These are phyloP conservation scores for Daedaleopsis nitida DNA, from an alignment of 768 basidiomycete genomes.

Conservation along the genomic window DNA sequence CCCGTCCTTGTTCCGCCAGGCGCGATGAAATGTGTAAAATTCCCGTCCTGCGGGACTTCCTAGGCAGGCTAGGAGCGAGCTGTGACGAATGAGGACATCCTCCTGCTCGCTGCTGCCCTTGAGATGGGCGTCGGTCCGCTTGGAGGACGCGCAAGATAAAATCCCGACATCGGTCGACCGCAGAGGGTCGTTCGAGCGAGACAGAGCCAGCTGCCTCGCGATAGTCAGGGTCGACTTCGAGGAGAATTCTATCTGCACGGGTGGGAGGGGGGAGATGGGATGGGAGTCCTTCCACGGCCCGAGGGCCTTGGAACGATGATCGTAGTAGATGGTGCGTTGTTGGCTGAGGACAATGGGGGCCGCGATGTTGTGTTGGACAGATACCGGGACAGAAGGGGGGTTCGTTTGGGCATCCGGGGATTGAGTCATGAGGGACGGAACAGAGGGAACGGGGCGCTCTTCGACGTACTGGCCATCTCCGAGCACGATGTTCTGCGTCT, in stretches of 20 bases:
- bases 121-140: slow-evolving; percentile 46
- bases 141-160: slow-evolving; percentile 46
- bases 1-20: slow-evolving; percentile 36
- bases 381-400: slow-evolving; percentile 13
- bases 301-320: slow-evolving; percentile 38
- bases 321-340: slow-evolving; percentile 43
- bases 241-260: slow-evolving; percentile 33
- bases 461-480: slow-evolving; percentile 44
- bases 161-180: slow-evolving; percentile 35
- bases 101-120: slow-evolving; percentile 50
- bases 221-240: slow-evolving; percentile 35
- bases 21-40: slow-evolving; percentile 44
- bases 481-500: slow-evolving; percentile 40
- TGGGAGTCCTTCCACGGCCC: slow-evolving; percentile 34
- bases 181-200: slow-evolving; percentile 24
- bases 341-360: slow-evolving; percentile 37
- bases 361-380: slow-evolving; percentile 35
- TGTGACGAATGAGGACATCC: slow-evolving; percentile 43
- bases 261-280: slow-evolving; percentile 1
- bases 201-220: slow-evolving; percentile 30
- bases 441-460: slow-evolving; percentile 29
- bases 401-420: slow-evolving; percentile 19
- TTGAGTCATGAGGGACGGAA: slow-evolving; percentile 24
- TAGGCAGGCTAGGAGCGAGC: slow-evolving; percentile 43
- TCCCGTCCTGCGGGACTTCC: slow-evolving; percentile 33